phyloP scores from a whole-genome alignment of 371 early-diverging fungal genomes.

The Mucor lusitanicus region DNA sequence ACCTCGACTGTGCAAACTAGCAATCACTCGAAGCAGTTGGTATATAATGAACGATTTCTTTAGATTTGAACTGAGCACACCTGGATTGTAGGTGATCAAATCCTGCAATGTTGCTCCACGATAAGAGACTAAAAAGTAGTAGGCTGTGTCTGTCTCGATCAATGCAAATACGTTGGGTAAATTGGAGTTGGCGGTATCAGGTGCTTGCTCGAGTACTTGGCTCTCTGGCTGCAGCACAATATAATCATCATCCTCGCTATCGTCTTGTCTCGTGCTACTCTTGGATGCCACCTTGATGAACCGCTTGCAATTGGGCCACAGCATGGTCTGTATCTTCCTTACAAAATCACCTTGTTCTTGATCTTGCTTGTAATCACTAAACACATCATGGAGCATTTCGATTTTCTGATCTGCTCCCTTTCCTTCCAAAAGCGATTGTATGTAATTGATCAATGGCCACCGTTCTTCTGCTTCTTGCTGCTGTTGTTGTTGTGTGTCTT shows the following conservation, averaged over 20 bases:
- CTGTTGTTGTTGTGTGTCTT: not conserved
- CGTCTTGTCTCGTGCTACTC: not conserved
- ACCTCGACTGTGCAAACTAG: conserved; percentile 57
- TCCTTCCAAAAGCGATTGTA: conserved; percentile 28
- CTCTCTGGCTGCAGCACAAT: conserved; percentile 20
- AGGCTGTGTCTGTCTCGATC: conserved; percentile 57
- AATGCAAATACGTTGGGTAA: conserved; percentile 61
- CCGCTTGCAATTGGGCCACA: conserved; percentile 48
- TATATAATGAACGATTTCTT: conserved; percentile 65
- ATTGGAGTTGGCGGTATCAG: conserved; percentile 46
- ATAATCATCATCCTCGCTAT: conserved; percentile 17
- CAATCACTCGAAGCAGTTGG: conserved; percentile 55
- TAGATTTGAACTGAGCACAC: conserved; percentile 60
- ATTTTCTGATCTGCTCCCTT: conserved; percentile 31
- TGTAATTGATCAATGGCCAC: conserved; percentile 31
- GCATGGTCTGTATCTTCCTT: conserved; percentile 29
- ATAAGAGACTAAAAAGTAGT: conserved; percentile 61
- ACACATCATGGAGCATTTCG: conserved; percentile 23
- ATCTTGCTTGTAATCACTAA: conserved; percentile 14
- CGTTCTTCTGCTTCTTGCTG: conserved; percentile 5
- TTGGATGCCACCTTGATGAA: conserved; percentile 16
- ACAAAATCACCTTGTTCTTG: conserved; percentile 24
- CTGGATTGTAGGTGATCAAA: conserved; percentile 64
- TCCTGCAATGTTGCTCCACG: conserved; percentile 64
- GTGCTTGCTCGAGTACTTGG: not conserved